Conservation (phyloP, 179 eudicot species). For the Camellia oleifera region DNA sequence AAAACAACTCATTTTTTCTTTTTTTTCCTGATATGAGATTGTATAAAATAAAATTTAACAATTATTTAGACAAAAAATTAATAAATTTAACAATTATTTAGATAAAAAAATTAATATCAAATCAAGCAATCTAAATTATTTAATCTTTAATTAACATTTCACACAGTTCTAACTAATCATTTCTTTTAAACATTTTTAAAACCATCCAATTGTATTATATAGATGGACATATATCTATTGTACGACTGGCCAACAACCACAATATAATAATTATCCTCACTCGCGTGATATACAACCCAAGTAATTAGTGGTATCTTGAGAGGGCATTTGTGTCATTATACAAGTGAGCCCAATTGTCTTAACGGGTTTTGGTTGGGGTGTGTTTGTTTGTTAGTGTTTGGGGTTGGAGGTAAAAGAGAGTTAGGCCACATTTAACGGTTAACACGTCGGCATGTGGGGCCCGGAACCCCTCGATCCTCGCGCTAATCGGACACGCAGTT, state of each 20-base stretch:
- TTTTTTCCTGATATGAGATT: no score
- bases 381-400: background rate
- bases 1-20: no score
- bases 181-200: no score
- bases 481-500: background rate
- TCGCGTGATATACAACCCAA: no score
- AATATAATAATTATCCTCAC: background rate
- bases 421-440: background rate
- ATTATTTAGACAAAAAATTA: no score
- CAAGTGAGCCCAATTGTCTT: background rate
- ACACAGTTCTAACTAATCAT: no score
- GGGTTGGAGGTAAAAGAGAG: constrained; percentile 9
- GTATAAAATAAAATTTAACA: no score
- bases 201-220: no score
- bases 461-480: background rate
- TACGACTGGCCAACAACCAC: constrained; percentile 6
- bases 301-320: background rate
- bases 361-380: background rate
- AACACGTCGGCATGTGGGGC: constrained; percentile 13
- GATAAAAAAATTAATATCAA: no score
- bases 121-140: no score
- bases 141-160: no score
- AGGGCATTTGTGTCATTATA: constrained; percentile 9
- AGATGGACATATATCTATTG: background rate
- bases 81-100: no score